phyloP scores from a whole-genome alignment of 129 eudicot species.

The Flaveria ramosissima region DNA sequence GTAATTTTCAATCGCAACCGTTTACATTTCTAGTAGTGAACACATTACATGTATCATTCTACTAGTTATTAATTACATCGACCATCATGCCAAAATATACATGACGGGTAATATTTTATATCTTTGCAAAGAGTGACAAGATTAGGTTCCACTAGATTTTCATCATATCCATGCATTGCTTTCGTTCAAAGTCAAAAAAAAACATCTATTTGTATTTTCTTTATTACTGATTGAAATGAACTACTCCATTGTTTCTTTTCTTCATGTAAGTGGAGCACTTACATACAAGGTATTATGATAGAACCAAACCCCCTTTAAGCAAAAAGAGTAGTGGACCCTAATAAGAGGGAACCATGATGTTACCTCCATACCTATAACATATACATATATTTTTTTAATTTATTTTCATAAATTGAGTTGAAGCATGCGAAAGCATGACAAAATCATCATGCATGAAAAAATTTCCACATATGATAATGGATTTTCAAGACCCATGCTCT shows the following conservation, averaged over 20 bases:
- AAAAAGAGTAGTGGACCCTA: constrained; percentile 39
- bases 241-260: constrained; percentile 31
- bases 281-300: constrained; percentile 36
- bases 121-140: constrained; percentile 28
- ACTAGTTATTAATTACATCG: background rate
- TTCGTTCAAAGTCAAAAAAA: constrained; percentile 46
- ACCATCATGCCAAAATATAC: constrained; percentile 10
- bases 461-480: constrained; percentile 23
- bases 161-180: constrained; percentile 61
- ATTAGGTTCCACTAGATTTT: constrained; percentile 41
- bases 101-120: background rate
- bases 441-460: constrained; percentile 37
- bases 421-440: constrained; percentile 83
- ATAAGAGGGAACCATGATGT: constrained; percentile 37
- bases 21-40: background rate
- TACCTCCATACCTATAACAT: constrained; percentile 32
- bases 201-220: constrained; percentile 11
- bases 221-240: constrained; percentile 1
- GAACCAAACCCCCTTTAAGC: constrained; percentile 31
- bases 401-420: constrained; percentile 21
- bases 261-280: constrained; percentile 64
- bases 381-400: background rate
- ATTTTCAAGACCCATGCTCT: constrained; percentile 11
- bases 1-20: no score
- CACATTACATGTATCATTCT: background rate